Evolutionary conservation across 257 asterid species (phyloP).

Genomic region (Datura wrightii): DNA sequence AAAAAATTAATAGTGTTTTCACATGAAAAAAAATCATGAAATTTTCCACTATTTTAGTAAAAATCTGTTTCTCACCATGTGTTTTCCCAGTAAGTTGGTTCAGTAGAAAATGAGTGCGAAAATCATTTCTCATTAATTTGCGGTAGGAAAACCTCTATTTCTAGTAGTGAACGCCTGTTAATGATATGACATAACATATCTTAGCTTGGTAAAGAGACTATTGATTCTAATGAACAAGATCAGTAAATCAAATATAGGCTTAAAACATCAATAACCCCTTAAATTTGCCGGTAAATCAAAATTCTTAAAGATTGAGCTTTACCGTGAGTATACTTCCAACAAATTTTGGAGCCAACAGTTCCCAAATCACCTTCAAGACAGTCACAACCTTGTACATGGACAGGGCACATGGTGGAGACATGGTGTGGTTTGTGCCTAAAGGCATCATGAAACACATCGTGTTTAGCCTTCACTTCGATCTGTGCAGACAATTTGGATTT

Average conservation of each 20-base stretch:
- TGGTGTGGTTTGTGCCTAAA: background rate
- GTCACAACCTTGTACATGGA: background rate
- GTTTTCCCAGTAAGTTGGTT: no score
- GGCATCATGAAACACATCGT: background rate
- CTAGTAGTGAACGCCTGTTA: no score
- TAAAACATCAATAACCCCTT: background rate
- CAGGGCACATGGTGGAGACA: background rate
- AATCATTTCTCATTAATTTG: no score
- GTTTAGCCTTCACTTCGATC: background rate
- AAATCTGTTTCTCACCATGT: no score
- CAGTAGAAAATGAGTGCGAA: no score
- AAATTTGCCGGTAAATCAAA: background rate
- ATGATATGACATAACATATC: background rate
- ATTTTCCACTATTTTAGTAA: no score
- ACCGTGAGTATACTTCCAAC: constrained; percentile 7
- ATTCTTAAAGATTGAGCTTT: background rate
- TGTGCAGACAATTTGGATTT: background rate
- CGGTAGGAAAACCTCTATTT: no score
- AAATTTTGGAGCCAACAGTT: background rate
- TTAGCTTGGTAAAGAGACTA: background rate
- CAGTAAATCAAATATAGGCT: background rate
- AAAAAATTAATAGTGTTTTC: no score
- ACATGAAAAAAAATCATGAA: no score
- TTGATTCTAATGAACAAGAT: no score
- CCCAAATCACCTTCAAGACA: background rate